phyloP scores from a whole-genome alignment of 1,139 yeast genomes.

The Tardiomyces blankii region DNA sequence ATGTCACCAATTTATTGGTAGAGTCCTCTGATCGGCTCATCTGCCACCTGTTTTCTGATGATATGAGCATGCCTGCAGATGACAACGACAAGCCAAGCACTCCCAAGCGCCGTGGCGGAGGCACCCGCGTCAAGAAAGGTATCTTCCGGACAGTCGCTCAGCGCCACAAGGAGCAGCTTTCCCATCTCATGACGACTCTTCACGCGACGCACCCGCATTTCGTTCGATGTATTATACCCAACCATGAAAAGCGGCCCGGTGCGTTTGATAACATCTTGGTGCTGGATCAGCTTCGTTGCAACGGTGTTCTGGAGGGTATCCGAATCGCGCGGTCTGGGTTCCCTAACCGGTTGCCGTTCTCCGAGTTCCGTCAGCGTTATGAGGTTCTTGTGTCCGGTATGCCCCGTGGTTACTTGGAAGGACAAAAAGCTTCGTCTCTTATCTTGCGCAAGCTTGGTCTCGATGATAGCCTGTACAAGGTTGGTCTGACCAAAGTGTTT shows the following conservation, averaged over 20 bases:
- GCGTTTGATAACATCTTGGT: constrained; percentile 68
- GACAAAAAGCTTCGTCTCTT: constrained; percentile 55
- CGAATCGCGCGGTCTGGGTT: constrained; percentile 95
- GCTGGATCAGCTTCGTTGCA: constrained; percentile 82
- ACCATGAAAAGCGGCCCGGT: constrained; percentile 59
- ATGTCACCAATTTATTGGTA: constrained; percentile 47
- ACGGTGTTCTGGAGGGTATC: constrained; percentile 97
- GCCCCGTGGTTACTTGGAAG: constrained; percentile 28
- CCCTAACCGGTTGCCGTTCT: constrained; percentile 82
- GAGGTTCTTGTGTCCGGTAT: constrained; percentile 44
- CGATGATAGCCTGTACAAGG: constrained; percentile 56
- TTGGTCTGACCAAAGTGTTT: constrained; percentile 82
- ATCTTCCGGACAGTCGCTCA: constrained; percentile 75
- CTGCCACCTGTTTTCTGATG: constrained; percentile 33
- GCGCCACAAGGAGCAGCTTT: constrained; percentile 63
- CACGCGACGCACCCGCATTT: constrained; percentile 88
- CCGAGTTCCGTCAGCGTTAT: constrained; percentile 69
- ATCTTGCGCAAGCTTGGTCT: constrained; percentile 51
- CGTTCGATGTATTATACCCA: constrained; percentile 92
- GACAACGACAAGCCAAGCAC: constrained; percentile 10
- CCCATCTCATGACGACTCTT: constrained; percentile 60
- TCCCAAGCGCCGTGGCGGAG: constrained; percentile 8
- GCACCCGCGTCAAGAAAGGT: constrained; percentile 27
- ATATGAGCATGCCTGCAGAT: constrained; percentile 5
- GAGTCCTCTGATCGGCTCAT: constrained; percentile 47